Conservation (phyloP, 2,329 filamentous ascomycete genomes). For the Sporothrix pseudoabietina region DNA sequence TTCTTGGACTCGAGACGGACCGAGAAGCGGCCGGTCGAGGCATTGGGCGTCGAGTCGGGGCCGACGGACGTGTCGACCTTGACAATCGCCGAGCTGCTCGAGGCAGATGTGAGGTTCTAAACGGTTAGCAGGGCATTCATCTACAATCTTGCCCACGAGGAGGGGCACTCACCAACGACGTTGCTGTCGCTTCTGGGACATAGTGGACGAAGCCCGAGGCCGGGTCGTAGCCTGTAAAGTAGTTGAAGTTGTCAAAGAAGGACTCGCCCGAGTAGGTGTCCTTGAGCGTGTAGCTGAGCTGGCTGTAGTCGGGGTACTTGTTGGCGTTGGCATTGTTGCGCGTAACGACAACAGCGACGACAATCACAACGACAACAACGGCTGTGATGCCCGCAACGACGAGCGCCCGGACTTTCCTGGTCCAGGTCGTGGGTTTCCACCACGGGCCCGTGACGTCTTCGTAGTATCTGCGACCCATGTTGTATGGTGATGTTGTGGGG, state of each 20-base stretch:
- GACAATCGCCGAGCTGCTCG: slow-evolving; percentile 55
- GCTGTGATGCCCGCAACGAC: slow-evolving; percentile 45
- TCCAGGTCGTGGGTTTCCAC: slow-evolving; percentile 55
- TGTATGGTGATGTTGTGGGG: not conserved
- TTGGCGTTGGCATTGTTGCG: slow-evolving; percentile 42
- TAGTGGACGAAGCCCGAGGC: slow-evolving; percentile 58
- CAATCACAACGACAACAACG: slow-evolving; percentile 52
- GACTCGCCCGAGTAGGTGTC: slow-evolving; percentile 54
- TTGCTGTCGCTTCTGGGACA: slow-evolving; percentile 49
- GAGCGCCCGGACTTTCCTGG: slow-evolving; percentile 53
- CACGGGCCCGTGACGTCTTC: slow-evolving; percentile 29
- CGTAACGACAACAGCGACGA: slow-evolving; percentile 48
- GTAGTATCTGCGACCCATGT: slow-evolving; percentile 34
- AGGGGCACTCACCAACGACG: slow-evolving; percentile 44
- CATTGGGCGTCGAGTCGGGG: slow-evolving; percentile 50
- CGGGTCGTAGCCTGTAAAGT: slow-evolving; percentile 55
- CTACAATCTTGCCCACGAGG: no score
- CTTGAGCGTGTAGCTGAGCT: slow-evolving; percentile 50
- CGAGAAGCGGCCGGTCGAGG: slow-evolving; percentile 62
- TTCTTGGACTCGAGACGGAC: slow-evolving; percentile 64
- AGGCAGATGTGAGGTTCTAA: slow-evolving; percentile 66
- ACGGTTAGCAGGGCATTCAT: not conserved
- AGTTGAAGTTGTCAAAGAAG: slow-evolving; percentile 60
- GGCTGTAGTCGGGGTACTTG: slow-evolving; percentile 53
- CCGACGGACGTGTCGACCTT: slow-evolving; percentile 63